Conservation (phyloP, 768 basidiomycete genomes). For the Saitozyma podzolica region DNA sequence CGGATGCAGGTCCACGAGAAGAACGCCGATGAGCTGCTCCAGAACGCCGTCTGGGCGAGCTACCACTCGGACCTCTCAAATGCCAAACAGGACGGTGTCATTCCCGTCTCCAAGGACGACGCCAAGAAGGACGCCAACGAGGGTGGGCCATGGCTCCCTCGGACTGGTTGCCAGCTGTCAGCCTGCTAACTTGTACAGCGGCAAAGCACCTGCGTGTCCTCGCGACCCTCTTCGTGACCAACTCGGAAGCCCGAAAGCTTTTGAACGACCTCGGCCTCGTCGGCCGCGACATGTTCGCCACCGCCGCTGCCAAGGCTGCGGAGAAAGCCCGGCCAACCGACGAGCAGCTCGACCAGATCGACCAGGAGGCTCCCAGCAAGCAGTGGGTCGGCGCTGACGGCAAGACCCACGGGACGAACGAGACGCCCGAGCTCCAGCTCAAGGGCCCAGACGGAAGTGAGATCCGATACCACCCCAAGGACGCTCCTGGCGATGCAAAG, state of each 20-base stretch:
- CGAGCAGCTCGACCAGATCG: slow-evolving; percentile 64
- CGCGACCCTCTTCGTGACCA: slow-evolving; percentile 80
- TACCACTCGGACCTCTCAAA: slow-evolving; percentile 54
- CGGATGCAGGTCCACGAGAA: slow-evolving; percentile 74
- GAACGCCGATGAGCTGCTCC: slow-evolving; percentile 86
- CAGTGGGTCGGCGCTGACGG: slow-evolving; percentile 63
- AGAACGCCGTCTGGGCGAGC: slow-evolving; percentile 76
- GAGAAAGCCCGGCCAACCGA: slow-evolving; percentile 66
- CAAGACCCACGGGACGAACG: slow-evolving; percentile 54
- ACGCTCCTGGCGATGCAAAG: slow-evolving; percentile 55
- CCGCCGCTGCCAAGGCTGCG: slow-evolving; percentile 69
- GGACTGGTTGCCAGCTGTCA: background rate
- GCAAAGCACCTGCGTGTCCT: slow-evolving; percentile 85
- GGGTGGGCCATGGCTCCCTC: slow-evolving; percentile 56
- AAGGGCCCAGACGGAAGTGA: slow-evolving; percentile 57
- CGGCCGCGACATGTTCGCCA: slow-evolving; percentile 75
- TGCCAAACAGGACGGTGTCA: slow-evolving; percentile 54
- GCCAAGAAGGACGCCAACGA: slow-evolving; percentile 63
- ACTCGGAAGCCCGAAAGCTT: slow-evolving; percentile 86
- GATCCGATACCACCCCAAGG: slow-evolving; percentile 59
- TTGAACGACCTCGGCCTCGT: slow-evolving; percentile 57
- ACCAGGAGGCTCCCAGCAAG: slow-evolving; percentile 68
- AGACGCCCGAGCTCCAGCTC: slow-evolving; percentile 59
- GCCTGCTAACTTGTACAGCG: slow-evolving; percentile 58
- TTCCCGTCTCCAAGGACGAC: slow-evolving; percentile 62